Base-by-base conservation (phyloP, 768 basidiomycete species). In the Phaffia tasmanica region DNA sequence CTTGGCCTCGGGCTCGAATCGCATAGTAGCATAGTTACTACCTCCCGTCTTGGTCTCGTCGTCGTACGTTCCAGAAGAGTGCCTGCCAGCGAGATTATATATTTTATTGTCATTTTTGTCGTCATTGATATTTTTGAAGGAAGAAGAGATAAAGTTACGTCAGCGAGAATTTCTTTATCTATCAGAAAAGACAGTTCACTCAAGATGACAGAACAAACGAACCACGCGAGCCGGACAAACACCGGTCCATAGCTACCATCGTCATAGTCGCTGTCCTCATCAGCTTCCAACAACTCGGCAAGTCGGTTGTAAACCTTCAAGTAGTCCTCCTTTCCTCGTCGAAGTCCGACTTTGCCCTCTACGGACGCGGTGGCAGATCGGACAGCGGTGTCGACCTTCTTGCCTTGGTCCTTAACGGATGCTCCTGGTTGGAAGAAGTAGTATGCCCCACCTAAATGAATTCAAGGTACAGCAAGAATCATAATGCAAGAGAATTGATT, bases 11-110 rank as follows among this genome's bases (percentile, higher is more conserved):
- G 94, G 88, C 63, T 84, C 83, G 78, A 97, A 99, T 64, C 94
- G 87, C 94, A 99, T 99, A 27, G 94, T 97, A 2, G 95, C 94
- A 71, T 62, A 92, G 82, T 99, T 97, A 81, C 75, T 77, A 29
- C 79, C 79, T 57, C 79, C 79, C 23, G 74, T 84, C 67, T 82
- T 82, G 55, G 81, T 78, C 0, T 82, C 82, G 79, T 88, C 87
- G 78, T 94, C 89, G 72, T 88, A 93, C 1, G 92, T 95, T 60
- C 92, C 92, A 50, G 89, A 86, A n/a, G 85, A 73, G 77, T 95
- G 92, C 92, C 92, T 19, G 15, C 27, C 25, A 29, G 25, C 21
- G 21, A 27, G 53, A 16, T 27, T n/a, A 54, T 18, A n/a, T n/a
- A 27, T 54, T 18, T 8, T 4, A 27, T n/a, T 50, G 15, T n/a